Evolutionary conservation across 1,139 yeast species (phyloP), one percentile per base, ranked within the genome.

Genomic region (Debaryomyces psychrophilus): DNA sequence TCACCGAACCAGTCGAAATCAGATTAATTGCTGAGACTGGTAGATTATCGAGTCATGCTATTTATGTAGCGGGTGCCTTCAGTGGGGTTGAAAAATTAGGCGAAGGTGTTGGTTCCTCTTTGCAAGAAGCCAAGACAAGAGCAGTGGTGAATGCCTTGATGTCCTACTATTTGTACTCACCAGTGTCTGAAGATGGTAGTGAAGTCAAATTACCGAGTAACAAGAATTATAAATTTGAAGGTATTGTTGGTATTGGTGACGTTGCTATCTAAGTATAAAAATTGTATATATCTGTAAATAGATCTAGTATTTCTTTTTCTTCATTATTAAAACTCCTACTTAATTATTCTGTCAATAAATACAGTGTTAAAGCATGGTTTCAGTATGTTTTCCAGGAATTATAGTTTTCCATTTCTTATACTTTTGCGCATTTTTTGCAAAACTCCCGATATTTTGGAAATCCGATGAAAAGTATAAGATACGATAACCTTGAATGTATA

Each of bases 1-100:
- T 92, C 53, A 79, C 79, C 45, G 79, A 81, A 27, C 97, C 97
- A 20, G 77, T 87, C 5, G 83, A 71, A 52, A 63, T 92, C 34
- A 83, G 96, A 63, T 78, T 95, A 50, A 73, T 93, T 50, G 93
- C 96, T 26, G 99, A 93, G 68, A 87, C 96, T 25, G 99, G 99
- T 64, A 81, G 99, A 67, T 73, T 77, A 58, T 83, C 97, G 3
- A 81, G 82, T 49, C 83, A 89, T 47, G 96, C 99, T 22, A 85
- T 90, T 37, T 93, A 81, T 59, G 88, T 92, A 14, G 96, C 93
- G 29, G 98, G 97, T 44, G 95, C 90, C 1, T 93, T 90, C 66
- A 77, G 86, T 47, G 98, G 97, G 29, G 76, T 77, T 18, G 83
- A 83, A 51, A 86, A 90, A 67, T 75, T 93, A 48, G 97, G 98